Conservation (phyloP, 2,329 filamentous ascomycete genomes). For the Elsinoe ampelina region DNA sequence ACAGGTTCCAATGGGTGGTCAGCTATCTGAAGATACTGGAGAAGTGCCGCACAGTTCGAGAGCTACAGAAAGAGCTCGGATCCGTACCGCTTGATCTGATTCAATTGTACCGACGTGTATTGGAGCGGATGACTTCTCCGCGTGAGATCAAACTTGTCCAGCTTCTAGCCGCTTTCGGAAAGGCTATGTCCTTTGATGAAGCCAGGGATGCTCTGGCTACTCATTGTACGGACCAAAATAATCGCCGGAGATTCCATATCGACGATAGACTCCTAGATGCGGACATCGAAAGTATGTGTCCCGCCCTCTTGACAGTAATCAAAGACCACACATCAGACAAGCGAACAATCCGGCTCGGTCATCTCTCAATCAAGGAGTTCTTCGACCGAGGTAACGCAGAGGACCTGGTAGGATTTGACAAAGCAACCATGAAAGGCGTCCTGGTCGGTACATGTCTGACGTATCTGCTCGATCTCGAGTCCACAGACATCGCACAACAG, state of each 20-base stretch:
- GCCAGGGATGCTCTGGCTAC: constrained; percentile 9
- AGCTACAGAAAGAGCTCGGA: background rate
- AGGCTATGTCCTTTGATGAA: constrained; percentile 11
- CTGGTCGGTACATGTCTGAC: constrained; percentile 11
- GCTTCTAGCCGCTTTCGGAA: background rate
- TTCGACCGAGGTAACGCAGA: background rate
- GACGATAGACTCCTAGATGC: background rate
- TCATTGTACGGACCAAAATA: constrained; percentile 6
- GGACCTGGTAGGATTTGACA: background rate
- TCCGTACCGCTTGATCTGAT: background rate
- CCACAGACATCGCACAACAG: background rate
- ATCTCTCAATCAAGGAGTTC: background rate
- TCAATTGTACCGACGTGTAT: background rate
- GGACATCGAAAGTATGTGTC: background rate
- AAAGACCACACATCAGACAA: background rate
- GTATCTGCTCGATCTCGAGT: background rate
- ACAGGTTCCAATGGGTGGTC: background rate
- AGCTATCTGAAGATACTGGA: background rate
- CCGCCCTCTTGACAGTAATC: background rate
- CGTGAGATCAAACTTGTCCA: constrained; percentile 13
- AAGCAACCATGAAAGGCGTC: background rate
- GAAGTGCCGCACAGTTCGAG: constrained; percentile 12
- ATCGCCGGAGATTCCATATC: constrained; percentile 8
- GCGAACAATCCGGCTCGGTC: background rate
- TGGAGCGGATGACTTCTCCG: constrained; percentile 16